Evolutionary conservation across 2,329 filamentous ascomycete species (phyloP).

Genomic region (Colletotrichum higginsianum): DNA sequence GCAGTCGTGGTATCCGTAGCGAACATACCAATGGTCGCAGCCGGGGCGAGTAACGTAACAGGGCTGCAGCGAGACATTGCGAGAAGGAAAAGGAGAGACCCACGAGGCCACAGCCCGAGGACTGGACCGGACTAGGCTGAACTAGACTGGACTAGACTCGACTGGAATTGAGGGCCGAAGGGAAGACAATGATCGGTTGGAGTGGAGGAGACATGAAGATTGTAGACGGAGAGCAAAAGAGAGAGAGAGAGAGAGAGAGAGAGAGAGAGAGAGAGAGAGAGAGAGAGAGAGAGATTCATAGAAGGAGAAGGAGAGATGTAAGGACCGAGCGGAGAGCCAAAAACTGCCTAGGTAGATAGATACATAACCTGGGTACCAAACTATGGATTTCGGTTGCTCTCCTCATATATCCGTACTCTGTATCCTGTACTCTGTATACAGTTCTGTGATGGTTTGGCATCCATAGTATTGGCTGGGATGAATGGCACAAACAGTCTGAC

Average conservation of each 20-base stretch:
- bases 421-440: too few relatives aligned
- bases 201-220: background rate
- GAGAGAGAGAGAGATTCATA: background rate
- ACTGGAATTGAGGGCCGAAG: too few relatives aligned
- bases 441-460: too few relatives aligned
- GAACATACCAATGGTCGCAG: too few relatives aligned
- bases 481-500: conserved; percentile 4
- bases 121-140: background rate
- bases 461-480: background rate
- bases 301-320: background rate
- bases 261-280: background rate
- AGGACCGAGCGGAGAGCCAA: background rate
- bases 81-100: background rate
- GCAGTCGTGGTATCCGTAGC: too few relatives aligned
- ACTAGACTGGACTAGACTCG: background rate
- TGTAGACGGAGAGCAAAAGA: background rate
- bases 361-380: too few relatives aligned
- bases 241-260: background rate
- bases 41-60: background rate
- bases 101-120: background rate
- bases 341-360: too few relatives aligned
- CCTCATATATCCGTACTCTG: too few relatives aligned
- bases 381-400: too few relatives aligned
- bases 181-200: too few relatives aligned
- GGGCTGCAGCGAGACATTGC: background rate